Evolutionary conservation across 768 basidiomycete genomes (phyloP).

Genomic region (Auriscalpium orientale): DNA sequence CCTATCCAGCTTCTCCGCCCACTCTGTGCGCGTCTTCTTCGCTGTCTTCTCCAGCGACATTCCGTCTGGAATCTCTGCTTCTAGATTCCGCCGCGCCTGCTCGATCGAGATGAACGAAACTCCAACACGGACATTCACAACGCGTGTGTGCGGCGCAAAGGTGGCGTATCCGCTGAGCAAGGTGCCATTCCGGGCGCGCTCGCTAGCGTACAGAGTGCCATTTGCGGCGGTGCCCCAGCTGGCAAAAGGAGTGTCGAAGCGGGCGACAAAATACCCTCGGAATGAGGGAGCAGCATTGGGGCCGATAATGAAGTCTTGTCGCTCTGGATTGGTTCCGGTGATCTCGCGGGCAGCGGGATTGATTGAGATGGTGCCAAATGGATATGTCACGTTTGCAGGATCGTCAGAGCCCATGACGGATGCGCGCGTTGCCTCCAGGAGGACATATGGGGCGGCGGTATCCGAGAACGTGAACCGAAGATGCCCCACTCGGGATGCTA

Average conservation of each 20-base stretch:
- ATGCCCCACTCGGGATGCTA: constrained; percentile 72
- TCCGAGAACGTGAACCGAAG: constrained; percentile 57
- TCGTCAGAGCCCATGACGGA: constrained; percentile 50
- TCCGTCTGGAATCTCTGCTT: constrained; percentile 33
- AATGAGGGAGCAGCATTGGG: constrained; percentile 33
- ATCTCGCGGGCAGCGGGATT: constrained; percentile 39
- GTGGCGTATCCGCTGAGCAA: constrained; percentile 44
- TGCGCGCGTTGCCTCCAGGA: constrained; percentile 60
- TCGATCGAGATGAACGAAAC: constrained; percentile 71
- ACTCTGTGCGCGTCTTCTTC: constrained; percentile 24
- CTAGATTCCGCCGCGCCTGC: constrained; percentile 38
- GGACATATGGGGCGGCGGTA: constrained; percentile 44
- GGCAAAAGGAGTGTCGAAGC: constrained; percentile 41
- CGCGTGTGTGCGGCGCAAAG: constrained; percentile 28
- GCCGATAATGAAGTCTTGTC: constrained; percentile 64
- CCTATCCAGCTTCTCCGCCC: constrained; percentile 35
- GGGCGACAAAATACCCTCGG: constrained; percentile 48
- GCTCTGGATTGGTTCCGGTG: constrained; percentile 56
- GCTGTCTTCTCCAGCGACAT: constrained; percentile 31
- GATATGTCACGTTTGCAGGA: constrained; percentile 42
- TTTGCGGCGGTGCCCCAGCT: constrained; percentile 46
- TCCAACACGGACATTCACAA: constrained; percentile 51
- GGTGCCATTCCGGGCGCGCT: constrained; percentile 30
- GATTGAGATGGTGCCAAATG: constrained; percentile 44
- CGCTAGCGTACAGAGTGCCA: constrained; percentile 26